Percentiles rank a stretch among this genome's conserved stretches.
These are phyloP conservation scores for Pseudogymnoascus sp. DNA, from an alignment of 2,329 filamentous ascomycete genomes.

Conservation along the genomic window DNA sequence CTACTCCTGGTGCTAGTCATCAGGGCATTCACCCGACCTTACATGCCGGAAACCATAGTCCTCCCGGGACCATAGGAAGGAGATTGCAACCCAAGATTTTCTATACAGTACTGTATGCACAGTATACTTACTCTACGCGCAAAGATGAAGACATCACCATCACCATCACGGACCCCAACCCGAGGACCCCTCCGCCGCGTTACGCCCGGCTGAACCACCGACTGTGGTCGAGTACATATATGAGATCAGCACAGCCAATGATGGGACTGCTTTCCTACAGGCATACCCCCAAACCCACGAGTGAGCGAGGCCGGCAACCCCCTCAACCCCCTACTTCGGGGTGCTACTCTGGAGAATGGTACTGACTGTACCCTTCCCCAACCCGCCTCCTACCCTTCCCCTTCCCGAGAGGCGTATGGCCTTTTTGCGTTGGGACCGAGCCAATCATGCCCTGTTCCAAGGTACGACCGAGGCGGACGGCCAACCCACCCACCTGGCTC, in stretches of 20 bases:
- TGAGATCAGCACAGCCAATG: neutral
- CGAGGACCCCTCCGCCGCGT: neutral
- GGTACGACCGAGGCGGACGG: neutral
- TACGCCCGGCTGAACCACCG: conserved; percentile 1
- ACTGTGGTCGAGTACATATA: neutral
- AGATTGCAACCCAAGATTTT: neutral
- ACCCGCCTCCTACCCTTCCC: neutral
- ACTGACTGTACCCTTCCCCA: neutral
- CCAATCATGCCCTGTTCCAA: neutral
- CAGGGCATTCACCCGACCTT: neutral
- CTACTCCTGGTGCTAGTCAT: neutral
- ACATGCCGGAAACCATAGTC: neutral
- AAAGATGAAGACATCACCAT: neutral
- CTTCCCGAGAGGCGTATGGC: neutral
- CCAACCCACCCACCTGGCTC: neutral
- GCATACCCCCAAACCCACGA: neutral
- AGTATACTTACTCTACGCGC: neutral
- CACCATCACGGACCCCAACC: neutral
- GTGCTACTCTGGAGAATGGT: neutral
- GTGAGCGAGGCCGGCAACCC: neutral
- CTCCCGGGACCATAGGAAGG: neutral
- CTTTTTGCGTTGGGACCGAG: neutral
- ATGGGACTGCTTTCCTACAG: neutral
- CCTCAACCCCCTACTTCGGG: neutral
- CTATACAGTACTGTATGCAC: neutral